Evolutionary conservation across 1,139 yeast genomes (phyloP).

Genomic region (Casaregolazyma suthepensis): DNA sequence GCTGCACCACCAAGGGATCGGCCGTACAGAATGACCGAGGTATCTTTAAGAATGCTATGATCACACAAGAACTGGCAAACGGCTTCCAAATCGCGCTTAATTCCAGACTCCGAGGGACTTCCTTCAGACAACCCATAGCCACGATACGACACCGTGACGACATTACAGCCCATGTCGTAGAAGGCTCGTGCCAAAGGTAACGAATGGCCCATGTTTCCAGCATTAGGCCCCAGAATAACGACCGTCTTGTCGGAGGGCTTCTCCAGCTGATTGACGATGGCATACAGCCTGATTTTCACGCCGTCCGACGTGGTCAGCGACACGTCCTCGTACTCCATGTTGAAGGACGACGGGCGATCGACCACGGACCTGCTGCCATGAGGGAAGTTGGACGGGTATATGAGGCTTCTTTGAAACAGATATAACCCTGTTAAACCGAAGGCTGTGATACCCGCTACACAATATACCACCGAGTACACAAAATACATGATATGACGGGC

Average conservation of each 20-base stretch:
- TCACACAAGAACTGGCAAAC: conserved; percentile 53
- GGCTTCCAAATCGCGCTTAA: conserved; percentile 76
- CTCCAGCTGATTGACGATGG: conserved; percentile 27
- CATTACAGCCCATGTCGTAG: conserved; percentile 67
- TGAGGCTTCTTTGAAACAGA: conserved; percentile 58
- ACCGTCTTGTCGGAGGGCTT: conserved; percentile 63
- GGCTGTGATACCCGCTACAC: background rate
- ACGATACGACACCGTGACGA: conserved; percentile 79
- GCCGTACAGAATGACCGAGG: conserved; percentile 70
- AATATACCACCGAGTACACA: background rate
- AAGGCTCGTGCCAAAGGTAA: conserved; percentile 75
- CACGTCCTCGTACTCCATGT: conserved; percentile 61
- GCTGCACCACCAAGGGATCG: conserved; percentile 95
- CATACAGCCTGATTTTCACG: conserved; percentile 44
- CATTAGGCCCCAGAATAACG: conserved; percentile 81
- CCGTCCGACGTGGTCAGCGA: conserved; percentile 65
- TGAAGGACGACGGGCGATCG: conserved; percentile 71
- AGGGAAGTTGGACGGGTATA: conserved; percentile 79
- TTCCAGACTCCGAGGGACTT: conserved; percentile 65
- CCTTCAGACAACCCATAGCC: conserved; percentile 92
- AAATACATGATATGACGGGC: background rate
- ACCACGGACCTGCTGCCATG: conserved; percentile 65
- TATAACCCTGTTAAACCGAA: conserved; percentile 45
- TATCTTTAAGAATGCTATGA: conserved; percentile 47
- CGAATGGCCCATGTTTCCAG: conserved; percentile 94